Evolutionary conservation across 495 filamentous ascomycete species (phyloP).

Genomic region (Neurospora terricola): DNA sequence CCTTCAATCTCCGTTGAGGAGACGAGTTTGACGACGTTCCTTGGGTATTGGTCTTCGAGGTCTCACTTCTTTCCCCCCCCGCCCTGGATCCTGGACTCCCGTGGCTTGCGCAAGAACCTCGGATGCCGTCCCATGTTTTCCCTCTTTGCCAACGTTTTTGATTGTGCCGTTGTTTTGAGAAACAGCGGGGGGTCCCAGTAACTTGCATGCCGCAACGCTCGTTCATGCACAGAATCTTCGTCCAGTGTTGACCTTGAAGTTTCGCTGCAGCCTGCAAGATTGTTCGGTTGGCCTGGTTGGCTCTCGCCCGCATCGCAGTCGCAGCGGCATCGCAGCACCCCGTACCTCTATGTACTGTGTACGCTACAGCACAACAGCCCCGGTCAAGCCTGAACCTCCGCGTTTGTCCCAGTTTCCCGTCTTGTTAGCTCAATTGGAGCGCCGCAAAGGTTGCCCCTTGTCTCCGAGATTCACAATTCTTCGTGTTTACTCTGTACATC

Average conservation of each 20-base stretch:
- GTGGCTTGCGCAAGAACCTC: background rate
- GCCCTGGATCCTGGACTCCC: background rate
- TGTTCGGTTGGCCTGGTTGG: background rate
- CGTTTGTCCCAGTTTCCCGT: background rate
- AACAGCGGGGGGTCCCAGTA: background rate
- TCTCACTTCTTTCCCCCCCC: background rate
- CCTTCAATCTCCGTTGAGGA: background rate
- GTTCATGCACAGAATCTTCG: constrained; percentile 25
- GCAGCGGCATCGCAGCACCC: background rate
- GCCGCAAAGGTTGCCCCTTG: background rate
- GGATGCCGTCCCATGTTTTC: background rate
- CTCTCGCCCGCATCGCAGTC: background rate
- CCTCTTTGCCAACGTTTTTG: background rate
- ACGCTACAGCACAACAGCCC: background rate
- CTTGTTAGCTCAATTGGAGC: background rate
- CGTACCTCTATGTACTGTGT: background rate
- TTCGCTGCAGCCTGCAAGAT: background rate
- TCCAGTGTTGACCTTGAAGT: constrained; percentile 4
- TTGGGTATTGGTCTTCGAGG: background rate
- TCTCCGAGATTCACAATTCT: background rate
- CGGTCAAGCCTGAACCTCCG: background rate
- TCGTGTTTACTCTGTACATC: background rate
- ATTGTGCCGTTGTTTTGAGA: background rate
- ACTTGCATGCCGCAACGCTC: constrained; percentile 8
- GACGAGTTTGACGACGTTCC: background rate